Evolutionary conservation across 1,284 basidiomycete genomes (phyloP).

Genomic region (Tetrapyrgos nigripes): DNA sequence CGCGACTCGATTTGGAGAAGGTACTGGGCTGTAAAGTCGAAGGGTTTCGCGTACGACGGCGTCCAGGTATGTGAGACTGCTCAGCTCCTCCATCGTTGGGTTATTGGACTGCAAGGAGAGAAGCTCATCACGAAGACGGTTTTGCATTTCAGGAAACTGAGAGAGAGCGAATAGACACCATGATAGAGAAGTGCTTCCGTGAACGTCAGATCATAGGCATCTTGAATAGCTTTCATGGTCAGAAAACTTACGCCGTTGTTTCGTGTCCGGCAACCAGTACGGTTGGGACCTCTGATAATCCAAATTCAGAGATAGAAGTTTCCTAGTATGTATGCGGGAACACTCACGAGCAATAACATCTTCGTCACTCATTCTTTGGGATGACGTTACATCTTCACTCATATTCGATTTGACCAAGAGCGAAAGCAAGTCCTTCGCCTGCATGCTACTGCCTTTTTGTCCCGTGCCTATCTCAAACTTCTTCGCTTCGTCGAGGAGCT

Average conservation of each 20-base stretch:
- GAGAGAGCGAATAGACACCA: conserved; percentile 74
- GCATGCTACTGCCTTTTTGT: conserved; percentile 27
- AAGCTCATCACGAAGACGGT: conserved; percentile 74
- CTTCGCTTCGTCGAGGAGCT: conserved; percentile 47
- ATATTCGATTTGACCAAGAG: conserved; percentile 51
- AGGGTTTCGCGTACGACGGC: conserved; percentile 75
- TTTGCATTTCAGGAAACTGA: conserved; percentile 60
- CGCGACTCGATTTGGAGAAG: conserved; percentile 55
- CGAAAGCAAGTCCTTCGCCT: conserved; percentile 32
- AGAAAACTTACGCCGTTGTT: conserved; percentile 37
- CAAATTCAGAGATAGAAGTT: conserved; percentile 11
- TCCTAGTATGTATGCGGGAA: conserved; percentile 19
- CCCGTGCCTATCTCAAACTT: conserved; percentile 30
- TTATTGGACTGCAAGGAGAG: conserved; percentile 51
- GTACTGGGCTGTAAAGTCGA: conserved; percentile 69
- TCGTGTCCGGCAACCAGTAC: conserved; percentile 41
- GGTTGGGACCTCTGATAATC: conserved; percentile 26
- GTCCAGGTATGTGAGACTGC: conserved; percentile 65
- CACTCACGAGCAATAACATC: conserved; percentile 57
- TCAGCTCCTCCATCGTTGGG: conserved; percentile 66
- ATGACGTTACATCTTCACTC: conserved; percentile 35
- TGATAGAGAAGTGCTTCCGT: conserved; percentile 52
- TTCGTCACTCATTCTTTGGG: conserved; percentile 49
- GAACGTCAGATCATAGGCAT: background rate
- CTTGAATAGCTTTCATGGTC: background rate